These are phyloP conservation scores for Pythium angustatum DNA, from an alignment of 352 stramenopile genomes.

Conservation along the genomic window DNA sequence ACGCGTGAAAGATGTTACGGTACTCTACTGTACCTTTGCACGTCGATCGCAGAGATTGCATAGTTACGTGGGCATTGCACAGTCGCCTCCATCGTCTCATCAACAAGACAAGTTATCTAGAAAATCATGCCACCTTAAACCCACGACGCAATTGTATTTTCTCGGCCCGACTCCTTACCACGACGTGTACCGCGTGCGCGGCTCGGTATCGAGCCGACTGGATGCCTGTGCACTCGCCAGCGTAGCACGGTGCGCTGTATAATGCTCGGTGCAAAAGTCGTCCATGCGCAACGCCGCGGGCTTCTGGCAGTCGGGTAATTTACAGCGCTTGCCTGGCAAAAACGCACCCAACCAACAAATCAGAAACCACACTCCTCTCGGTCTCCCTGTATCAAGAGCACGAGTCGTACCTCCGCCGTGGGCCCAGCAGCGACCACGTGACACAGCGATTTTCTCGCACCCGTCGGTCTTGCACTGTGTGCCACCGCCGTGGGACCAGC, in stretches of 20 bases:
- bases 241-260: slow-evolving; percentile 4
- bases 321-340: slow-evolving; percentile 16
- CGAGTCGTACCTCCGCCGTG: slow-evolving; percentile 18
- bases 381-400: too few species aligned
- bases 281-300: slow-evolving; percentile 49
- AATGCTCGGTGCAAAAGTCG: slow-evolving; percentile 54
- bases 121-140: too few species aligned
- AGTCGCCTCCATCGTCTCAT: too few species aligned
- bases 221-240: neutral
- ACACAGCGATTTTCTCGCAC: slow-evolving; percentile 22
- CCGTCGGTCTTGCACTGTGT: slow-evolving; percentile 24
- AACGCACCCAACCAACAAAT: neutral
- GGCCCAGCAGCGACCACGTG: slow-evolving; percentile 15
- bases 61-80: too few species aligned
- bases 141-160: too few species aligned
- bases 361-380: neutral
- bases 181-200: neutral
- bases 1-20: too few species aligned
- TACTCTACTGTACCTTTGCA: too few species aligned
- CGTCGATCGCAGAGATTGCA: too few species aligned
- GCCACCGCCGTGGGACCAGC: slow-evolving; percentile 30
- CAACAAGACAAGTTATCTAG: too few species aligned
- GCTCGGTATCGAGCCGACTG: neutral
- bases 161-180: too few species aligned
- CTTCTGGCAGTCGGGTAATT: slow-evolving; percentile 30